These are phyloP conservation scores for Pythium myriotylum DNA, from an alignment of 352 stramenopile species.

Conservation along the genomic window DNA sequence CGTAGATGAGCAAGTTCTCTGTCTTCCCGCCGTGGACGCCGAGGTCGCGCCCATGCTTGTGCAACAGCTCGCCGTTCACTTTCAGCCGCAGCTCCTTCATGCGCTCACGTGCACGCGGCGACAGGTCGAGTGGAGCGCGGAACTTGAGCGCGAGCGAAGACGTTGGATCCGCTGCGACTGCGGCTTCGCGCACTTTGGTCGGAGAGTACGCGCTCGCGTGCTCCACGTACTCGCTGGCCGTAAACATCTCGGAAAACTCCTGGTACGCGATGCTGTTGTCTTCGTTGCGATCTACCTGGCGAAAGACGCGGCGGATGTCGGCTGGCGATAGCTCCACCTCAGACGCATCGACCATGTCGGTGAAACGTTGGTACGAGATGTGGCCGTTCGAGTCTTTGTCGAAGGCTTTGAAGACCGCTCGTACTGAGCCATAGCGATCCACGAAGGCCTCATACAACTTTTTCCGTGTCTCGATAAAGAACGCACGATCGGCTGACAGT, in stretches of 20 bases:
- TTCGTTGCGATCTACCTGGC: slow-evolving; percentile 59
- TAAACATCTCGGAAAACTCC: slow-evolving; percentile 80
- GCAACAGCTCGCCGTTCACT: slow-evolving; percentile 58
- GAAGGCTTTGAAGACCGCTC: slow-evolving; percentile 75
- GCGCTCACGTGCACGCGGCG: slow-evolving; percentile 52
- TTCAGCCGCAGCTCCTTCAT: slow-evolving; percentile 71
- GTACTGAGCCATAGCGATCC: slow-evolving; percentile 77
- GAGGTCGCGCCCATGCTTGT: slow-evolving; percentile 55
- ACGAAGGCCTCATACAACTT: slow-evolving; percentile 70
- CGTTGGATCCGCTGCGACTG: slow-evolving; percentile 42
- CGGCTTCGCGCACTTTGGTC: slow-evolving; percentile 15
- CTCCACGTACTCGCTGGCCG: slow-evolving; percentile 31
- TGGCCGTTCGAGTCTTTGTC: slow-evolving; percentile 64
- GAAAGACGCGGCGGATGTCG: slow-evolving; percentile 54
- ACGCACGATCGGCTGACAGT: slow-evolving; percentile 2
- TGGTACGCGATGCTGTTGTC: slow-evolving; percentile 75
- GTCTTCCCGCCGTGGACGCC: slow-evolving; percentile 66
- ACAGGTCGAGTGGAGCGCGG: slow-evolving; percentile 61
- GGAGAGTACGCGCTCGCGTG: slow-evolving; percentile 45
- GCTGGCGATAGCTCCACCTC: slow-evolving; percentile 51
- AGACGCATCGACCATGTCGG: slow-evolving; percentile 70
- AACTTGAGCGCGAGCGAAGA: slow-evolving; percentile 70
- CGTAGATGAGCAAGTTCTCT: slow-evolving; percentile 68
- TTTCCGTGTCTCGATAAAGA: slow-evolving; percentile 44
- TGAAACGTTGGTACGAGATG: slow-evolving; percentile 76